phyloP scores from a whole-genome alignment of 371 early-diverging fungal species.

The Apophysomyces trapeziformis region DNA sequence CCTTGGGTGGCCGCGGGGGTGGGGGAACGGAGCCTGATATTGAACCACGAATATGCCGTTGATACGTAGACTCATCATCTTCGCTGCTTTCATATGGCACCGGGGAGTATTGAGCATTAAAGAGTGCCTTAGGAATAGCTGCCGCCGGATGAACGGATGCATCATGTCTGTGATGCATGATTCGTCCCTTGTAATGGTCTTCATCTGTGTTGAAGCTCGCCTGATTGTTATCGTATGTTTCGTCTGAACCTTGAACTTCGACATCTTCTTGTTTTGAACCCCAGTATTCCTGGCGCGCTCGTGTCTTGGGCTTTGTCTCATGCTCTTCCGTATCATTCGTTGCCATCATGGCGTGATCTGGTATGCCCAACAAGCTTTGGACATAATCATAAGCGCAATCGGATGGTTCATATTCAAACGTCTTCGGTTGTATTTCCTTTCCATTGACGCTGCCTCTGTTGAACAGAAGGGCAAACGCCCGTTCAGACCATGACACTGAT shows the following conservation, averaged over 20 bases:
- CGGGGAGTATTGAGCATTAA: neutral
- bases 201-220: constrained; percentile 13
- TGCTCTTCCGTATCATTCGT: neutral
- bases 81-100: constrained; percentile 1
- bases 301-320: neutral
- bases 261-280: constrained; percentile 17
- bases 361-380: neutral
- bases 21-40: neutral
- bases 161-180: constrained; percentile 7
- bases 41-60: neutral
- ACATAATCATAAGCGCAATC: neutral
- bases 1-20: neutral
- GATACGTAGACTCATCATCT: neutral
- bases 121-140: neutral
- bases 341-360: neutral
- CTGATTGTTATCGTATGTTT: constrained; percentile 17
- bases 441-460: neutral
- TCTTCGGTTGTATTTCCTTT: neutral
- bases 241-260: constrained; percentile 19
- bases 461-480: constrained; percentile 17
- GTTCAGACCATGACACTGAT: constrained; percentile 17
- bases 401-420: neutral
- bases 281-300: constrained; percentile 10
- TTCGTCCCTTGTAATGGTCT: neutral
- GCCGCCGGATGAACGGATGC: neutral